These are phyloP conservation scores for Fusarium sp. DNA, from an alignment of 2,329 filamentous ascomycete genomes.

Conservation along the genomic window DNA sequence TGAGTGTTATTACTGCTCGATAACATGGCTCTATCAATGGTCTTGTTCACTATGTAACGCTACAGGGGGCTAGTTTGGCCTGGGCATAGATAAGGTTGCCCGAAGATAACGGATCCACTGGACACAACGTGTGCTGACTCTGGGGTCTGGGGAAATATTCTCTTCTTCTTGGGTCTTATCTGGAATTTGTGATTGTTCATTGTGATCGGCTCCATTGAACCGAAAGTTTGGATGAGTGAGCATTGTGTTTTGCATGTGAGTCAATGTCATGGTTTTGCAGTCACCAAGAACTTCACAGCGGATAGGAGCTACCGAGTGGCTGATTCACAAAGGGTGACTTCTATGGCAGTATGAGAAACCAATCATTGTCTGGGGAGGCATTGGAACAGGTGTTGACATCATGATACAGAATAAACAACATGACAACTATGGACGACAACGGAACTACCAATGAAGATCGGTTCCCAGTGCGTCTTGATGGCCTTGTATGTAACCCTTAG, in stretches of 20 bases:
- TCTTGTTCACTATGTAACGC: neutral
- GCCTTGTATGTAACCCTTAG: neutral
- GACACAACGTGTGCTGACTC: neutral
- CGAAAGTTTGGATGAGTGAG: neutral
- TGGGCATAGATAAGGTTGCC: neutral
- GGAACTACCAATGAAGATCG: too few species aligned
- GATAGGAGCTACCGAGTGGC: neutral
- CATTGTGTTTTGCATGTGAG: neutral
- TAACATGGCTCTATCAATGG: neutral
- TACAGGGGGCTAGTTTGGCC: neutral
- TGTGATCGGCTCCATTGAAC: neutral
- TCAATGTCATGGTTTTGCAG: neutral
- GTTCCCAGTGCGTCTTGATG: fast-evolving
- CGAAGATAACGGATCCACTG: neutral
- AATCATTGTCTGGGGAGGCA: too few species aligned
- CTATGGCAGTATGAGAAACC: too few species aligned
- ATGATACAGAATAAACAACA: neutral
- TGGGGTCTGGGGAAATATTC: neutral
- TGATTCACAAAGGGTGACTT: neutral
- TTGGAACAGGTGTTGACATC: neutral
- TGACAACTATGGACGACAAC: neutral
- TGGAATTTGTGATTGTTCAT: neutral
- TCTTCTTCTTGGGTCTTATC: neutral
- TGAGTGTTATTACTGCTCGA: neutral
- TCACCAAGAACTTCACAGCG: neutral